phyloP scores from a whole-genome alignment of 192 early-diverging fungal species.

The Coemansia sp. region DNA sequence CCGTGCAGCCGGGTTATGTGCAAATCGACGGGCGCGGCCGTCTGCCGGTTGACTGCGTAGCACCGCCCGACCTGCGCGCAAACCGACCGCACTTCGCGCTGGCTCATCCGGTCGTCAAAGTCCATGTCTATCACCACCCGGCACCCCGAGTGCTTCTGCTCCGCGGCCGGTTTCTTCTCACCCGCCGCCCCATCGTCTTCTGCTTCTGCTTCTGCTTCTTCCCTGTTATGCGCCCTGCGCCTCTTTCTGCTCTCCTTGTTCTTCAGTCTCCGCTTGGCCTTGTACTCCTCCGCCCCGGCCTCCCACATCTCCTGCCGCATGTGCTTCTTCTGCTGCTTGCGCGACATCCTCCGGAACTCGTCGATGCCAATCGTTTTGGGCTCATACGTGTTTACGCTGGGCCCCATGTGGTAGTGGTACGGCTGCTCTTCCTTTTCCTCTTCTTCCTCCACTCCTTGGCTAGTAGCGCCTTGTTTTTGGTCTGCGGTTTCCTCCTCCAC shows the following conservation, averaged over 20 bases:
- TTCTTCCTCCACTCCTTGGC: background rate
- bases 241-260: constrained; percentile 57
- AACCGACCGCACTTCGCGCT: constrained; percentile 73
- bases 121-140: constrained; percentile 77
- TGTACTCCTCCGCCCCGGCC: constrained; percentile 42
- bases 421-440: background rate
- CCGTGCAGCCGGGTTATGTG: constrained; percentile 63
- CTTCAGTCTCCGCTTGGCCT: constrained; percentile 45
- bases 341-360: constrained; percentile 58
- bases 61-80: constrained; percentile 73
- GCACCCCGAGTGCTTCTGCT: constrained; percentile 57
- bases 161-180: constrained; percentile 46
- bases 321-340: constrained; percentile 73
- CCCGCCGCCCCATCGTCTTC: constrained; percentile 30
- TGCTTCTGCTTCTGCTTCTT: background rate
- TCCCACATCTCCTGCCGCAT: constrained; percentile 66
- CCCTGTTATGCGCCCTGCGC: constrained; percentile 19
- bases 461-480: background rate
- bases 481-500: background rate
- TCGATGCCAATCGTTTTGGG: constrained; percentile 37
- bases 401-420: background rate
- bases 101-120: constrained; percentile 77
- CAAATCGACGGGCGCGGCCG: constrained; percentile 57
- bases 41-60: constrained; percentile 69
- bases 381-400: constrained; percentile 35